Evolutionary conservation across 129 eudicot genomes (phyloP).

Genomic region (Flaveria sonorensis): DNA sequence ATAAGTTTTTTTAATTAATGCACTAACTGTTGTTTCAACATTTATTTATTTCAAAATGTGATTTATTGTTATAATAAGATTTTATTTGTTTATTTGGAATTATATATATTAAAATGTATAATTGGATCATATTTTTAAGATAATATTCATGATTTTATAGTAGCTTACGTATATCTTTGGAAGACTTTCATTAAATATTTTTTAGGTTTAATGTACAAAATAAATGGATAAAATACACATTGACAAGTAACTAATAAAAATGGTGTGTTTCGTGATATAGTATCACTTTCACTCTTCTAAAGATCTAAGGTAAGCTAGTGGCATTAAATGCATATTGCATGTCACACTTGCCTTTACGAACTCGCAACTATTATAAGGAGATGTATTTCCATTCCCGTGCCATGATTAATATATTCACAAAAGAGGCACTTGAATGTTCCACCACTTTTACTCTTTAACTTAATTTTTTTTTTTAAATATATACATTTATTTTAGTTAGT

Average conservation of each 20-base stretch:
- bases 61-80: too few relatives aligned
- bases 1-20: too few relatives aligned
- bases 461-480: too few relatives aligned
- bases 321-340: slow-evolving; percentile 2
- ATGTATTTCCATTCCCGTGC: slow-evolving; percentile 11
- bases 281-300: not conserved
- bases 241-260: not conserved
- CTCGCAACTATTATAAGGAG: slow-evolving; percentile 14
- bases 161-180: too few relatives aligned
- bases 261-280: not conserved
- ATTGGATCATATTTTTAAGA: too few relatives aligned
- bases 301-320: not conserved
- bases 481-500: too few relatives aligned
- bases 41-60: too few relatives aligned
- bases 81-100: too few relatives aligned
- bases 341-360: slow-evolving; percentile 11
- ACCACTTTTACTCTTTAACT: slow-evolving; percentile 8
- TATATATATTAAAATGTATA: too few relatives aligned
- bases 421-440: not conserved
- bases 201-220: not conserved
- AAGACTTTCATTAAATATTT: too few relatives aligned
- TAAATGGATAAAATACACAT: not conserved
- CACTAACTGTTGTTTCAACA: too few relatives aligned
- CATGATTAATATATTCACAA: slow-evolving; percentile 6
- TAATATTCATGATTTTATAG: too few relatives aligned